Conservation (phyloP, 1,284 basidiomycete genomes). For the Naganishia albida region DNA sequence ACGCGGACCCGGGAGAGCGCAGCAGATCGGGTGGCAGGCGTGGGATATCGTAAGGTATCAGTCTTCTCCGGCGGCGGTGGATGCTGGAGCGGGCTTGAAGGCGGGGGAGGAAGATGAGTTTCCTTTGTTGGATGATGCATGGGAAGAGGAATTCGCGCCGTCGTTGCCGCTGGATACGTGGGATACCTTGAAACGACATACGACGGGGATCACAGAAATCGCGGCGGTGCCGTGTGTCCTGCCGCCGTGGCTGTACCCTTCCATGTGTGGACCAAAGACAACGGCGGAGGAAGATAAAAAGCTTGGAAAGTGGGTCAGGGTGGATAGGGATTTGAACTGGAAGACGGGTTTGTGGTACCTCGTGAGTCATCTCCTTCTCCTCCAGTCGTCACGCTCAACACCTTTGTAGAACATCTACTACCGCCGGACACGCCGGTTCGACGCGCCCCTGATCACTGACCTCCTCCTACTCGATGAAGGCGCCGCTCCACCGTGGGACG, state of each 20-base stretch:
- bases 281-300: slow-evolving; percentile 32
- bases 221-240: slow-evolving; percentile 67
- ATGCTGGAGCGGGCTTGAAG: slow-evolving; percentile 41
- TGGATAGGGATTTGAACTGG: slow-evolving; percentile 72
- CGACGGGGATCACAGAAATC: slow-evolving; percentile 69
- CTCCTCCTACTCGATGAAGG: slow-evolving; percentile 41
- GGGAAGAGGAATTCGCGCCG: slow-evolving; percentile 59
- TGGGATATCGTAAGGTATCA: slow-evolving; percentile 66
- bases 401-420: slow-evolving; percentile 71
- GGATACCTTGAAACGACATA: slow-evolving; percentile 71
- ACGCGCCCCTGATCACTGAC: slow-evolving; percentile 48
- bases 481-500: slow-evolving; percentile 37
- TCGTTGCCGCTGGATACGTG: slow-evolving; percentile 79
- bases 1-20: slow-evolving; percentile 66
- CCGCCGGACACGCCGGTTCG: slow-evolving; percentile 70
- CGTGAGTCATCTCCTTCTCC: slow-evolving; percentile 47
- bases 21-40: slow-evolving; percentile 85
- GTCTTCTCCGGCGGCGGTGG: slow-evolving; percentile 28
- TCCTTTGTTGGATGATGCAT: slow-evolving; percentile 55
- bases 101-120: slow-evolving; percentile 64
- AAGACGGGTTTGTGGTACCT: slow-evolving; percentile 66
- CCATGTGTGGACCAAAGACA: slow-evolving; percentile 60
- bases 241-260: slow-evolving; percentile 60
- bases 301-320: slow-evolving; percentile 43
- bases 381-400: slow-evolving; percentile 4